Evolutionary conservation across 2,329 filamentous ascomycete genomes (phyloP).

Genomic region (Coleophoma crateriformis): DNA sequence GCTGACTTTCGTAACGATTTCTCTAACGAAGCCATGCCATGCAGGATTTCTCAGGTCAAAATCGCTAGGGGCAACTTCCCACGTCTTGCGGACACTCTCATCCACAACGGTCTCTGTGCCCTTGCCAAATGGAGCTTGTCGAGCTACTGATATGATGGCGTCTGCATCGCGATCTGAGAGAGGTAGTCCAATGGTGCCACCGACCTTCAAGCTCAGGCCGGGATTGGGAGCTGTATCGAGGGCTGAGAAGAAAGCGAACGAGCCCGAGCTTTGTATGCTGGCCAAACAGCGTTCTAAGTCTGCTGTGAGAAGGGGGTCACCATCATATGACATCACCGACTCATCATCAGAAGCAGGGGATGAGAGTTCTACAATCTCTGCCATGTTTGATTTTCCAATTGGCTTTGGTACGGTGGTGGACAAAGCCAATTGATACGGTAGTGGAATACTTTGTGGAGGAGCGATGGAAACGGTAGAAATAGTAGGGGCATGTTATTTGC

Average conservation of each 20-base stretch:
- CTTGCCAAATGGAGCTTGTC: conserved; percentile 31
- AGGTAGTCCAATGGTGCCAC: conserved; percentile 18
- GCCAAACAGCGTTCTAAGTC: conserved; percentile 9
- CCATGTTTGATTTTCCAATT: not conserved
- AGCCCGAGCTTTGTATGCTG: conserved; percentile 7
- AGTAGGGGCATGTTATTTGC: too few relatives aligned
- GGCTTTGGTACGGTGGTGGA: too few relatives aligned
- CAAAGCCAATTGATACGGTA: too few relatives aligned
- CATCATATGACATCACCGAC: too few relatives aligned
- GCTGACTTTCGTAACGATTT: conserved; percentile 19
- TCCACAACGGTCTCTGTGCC: conserved; percentile 28
- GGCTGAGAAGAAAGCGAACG: conserved; percentile 8
- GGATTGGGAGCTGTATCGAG: conserved; percentile 11
- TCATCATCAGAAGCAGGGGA: not conserved
- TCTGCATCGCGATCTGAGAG: conserved; percentile 17
- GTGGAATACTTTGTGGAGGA: too few relatives aligned
- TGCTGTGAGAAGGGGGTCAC: not conserved
- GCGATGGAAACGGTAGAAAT: too few relatives aligned
- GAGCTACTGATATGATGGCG: conserved; percentile 10
- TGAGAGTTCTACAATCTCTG: not conserved
- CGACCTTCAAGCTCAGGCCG: conserved; percentile 14
- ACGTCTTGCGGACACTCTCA: conserved; percentile 36
- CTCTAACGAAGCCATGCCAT: conserved; percentile 26
- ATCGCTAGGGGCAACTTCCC: conserved; percentile 33
- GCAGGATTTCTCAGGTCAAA: conserved; percentile 31